Evolutionary conservation across 495 filamentous ascomycete species (phyloP).

Genomic region (Aspergillus heteromorphus): DNA sequence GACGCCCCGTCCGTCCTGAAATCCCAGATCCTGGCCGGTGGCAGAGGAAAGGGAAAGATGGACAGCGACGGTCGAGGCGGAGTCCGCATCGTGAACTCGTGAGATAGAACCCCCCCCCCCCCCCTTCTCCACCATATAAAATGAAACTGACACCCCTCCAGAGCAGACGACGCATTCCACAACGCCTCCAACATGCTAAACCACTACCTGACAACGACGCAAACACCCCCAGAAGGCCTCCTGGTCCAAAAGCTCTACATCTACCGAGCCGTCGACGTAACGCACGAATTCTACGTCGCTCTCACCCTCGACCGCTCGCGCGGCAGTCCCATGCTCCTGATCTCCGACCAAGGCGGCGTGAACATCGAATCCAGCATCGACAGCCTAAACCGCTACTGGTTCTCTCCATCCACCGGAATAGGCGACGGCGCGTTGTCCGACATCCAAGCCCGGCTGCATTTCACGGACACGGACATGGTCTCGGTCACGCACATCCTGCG

Average conservation of each 20-base stretch:
- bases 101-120: background rate
- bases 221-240: conserved; percentile 26
- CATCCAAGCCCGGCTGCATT: conserved; percentile 21
- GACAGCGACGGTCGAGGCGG: conserved; percentile 28
- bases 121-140: background rate
- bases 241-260: conserved; percentile 31
- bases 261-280: conserved; percentile 22
- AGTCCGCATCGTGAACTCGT: conserved; percentile 26
- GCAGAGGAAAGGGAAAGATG: conserved; percentile 28
- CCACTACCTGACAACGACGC: conserved; percentile 25
- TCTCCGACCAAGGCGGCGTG: conserved; percentile 25
- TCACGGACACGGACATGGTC: conserved; percentile 21
- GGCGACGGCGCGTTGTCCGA: conserved; percentile 17
- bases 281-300: conserved; percentile 29
- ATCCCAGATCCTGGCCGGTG: conserved; percentile 29
- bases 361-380: conserved; percentile 29
- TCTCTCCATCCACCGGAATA: conserved; percentile 20
- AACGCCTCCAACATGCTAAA: conserved; percentile 32
- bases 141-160: background rate
- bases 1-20: conserved; percentile 28
- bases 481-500: conserved; percentile 18
- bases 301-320: conserved; percentile 30
- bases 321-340: conserved; percentile 21
- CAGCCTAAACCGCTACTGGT: conserved; percentile 23
- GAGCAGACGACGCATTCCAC: conserved; percentile 25